Evolutionary conservation across 768 basidiomycete species (phyloP).

Genomic region (Amanita pseudoporphyria): DNA sequence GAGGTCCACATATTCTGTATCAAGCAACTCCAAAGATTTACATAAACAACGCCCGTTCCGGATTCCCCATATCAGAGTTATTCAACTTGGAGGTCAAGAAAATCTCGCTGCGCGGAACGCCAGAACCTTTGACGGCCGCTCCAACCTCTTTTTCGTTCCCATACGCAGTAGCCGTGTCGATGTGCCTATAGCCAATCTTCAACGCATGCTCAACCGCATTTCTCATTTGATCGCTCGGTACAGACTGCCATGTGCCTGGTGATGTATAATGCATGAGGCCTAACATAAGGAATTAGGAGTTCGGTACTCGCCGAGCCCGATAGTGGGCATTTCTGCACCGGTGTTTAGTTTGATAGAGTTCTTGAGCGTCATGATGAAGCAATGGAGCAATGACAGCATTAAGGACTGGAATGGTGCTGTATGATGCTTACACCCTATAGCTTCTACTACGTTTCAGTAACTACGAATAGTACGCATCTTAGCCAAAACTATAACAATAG

Average conservation of each 20-base stretch:
- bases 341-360: slow-evolving; percentile 59
- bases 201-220: no score
- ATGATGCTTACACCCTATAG: no score
- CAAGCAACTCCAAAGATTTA: slow-evolving; percentile 60
- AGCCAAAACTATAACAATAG: no score
- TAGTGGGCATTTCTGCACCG: slow-evolving; percentile 65
- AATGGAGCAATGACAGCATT: no score
- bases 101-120: slow-evolving; percentile 60
- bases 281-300: no score
- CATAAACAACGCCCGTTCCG: slow-evolving; percentile 54
- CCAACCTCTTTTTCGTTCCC: slow-evolving; percentile 78
- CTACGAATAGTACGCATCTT: no score
- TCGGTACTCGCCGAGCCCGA: slow-evolving; percentile 50
- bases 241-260: no score
- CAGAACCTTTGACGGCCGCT: slow-evolving; percentile 64
- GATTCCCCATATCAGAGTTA: slow-evolving; percentile 50
- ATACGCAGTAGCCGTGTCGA: slow-evolving; percentile 64
- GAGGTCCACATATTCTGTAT: slow-evolving; percentile 71
- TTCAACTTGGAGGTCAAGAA: slow-evolving; percentile 76
- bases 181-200: slow-evolving; percentile 66
- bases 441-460: no score
- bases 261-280: no score
- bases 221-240: no score
- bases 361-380: slow-evolving; percentile 39
- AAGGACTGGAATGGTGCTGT: no score